Conservation (phyloP, 768 basidiomycete genomes). For the Phanerochaete sordida region DNA sequence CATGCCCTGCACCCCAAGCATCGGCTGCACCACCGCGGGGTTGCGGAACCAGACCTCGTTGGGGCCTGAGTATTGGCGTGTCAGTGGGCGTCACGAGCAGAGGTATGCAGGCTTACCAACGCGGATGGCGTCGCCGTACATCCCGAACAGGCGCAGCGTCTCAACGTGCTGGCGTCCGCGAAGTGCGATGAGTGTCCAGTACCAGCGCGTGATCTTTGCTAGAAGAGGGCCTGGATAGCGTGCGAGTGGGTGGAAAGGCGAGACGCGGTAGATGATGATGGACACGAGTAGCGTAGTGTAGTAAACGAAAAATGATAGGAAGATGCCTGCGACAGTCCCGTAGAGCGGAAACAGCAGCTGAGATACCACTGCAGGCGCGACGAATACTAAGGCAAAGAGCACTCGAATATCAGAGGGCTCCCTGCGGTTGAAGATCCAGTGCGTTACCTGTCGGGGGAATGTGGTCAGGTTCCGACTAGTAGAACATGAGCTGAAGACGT, state of each 20-base stretch:
- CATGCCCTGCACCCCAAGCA: conserved; percentile 12
- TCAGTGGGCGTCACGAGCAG: background rate
- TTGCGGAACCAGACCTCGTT: conserved; percentile 18
- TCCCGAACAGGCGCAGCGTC: conserved; percentile 25
- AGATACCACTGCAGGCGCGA: background rate
- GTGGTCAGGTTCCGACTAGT: background rate
- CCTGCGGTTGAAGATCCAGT: conserved; percentile 5
- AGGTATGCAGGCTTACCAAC: conserved; percentile 24
- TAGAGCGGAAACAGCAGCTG: background rate
- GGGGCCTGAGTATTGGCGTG: conserved; percentile 10
- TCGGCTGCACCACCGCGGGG: conserved; percentile 4
- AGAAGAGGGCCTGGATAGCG: conserved; percentile 46
- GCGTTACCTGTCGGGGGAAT: background rate
- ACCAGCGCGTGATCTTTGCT: conserved; percentile 39
- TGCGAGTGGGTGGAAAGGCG: conserved; percentile 51
- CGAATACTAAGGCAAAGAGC: background rate
- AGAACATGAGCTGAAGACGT: background rate
- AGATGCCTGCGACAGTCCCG: background rate
- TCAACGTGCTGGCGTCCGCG: conserved; percentile 34
- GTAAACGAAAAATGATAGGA: background rate
- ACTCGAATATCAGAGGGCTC: background rate
- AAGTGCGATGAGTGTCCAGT: conserved; percentile 31
- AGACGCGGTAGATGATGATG: conserved; percentile 40
- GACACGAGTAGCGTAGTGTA: background rate
- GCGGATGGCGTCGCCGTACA: conserved; percentile 34